Conservation (phyloP, 192 early-diverging fungal species). For the Backusella australiensis region DNA sequence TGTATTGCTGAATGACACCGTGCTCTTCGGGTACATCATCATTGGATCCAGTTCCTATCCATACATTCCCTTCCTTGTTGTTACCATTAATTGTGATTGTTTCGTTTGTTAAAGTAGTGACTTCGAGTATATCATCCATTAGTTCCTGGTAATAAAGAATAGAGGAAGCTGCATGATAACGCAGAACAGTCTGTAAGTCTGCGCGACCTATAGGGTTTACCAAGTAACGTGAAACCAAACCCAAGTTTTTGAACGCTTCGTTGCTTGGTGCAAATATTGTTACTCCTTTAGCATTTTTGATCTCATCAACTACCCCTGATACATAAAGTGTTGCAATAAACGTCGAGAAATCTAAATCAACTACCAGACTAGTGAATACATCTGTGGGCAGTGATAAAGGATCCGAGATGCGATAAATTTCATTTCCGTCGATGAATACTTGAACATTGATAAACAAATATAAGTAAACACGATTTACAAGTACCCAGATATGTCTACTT, state of each 20-base stretch:
- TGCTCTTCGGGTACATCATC: neutral
- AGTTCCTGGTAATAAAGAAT: constrained; percentile 43
- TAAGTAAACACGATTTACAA: neutral
- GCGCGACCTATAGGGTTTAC: constrained; percentile 33
- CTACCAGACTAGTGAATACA: constrained; percentile 19
- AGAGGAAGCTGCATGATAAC: constrained; percentile 47
- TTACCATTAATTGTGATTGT: constrained; percentile 35
- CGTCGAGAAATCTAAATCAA: constrained; percentile 32
- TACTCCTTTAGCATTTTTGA: constrained; percentile 13
- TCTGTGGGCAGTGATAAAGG: constrained; percentile 19
- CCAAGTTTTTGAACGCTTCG: constrained; percentile 54
- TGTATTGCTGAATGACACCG: constrained; percentile 10
- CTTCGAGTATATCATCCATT: constrained; percentile 9
- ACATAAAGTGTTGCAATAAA: constrained; percentile 35
- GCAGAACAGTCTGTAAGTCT: constrained; percentile 39
- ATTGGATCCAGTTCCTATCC: neutral
- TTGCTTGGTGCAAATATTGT: constrained; percentile 67
- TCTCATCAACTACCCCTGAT: constrained; percentile 4
- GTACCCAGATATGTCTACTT: neutral
- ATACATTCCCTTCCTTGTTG: neutral
- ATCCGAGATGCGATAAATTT: constrained; percentile 29
- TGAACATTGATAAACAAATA: neutral
- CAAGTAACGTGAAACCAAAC: constrained; percentile 60
- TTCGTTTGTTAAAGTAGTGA: constrained; percentile 39
- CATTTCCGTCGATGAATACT: constrained; percentile 16